Percentiles rank a stretch among this genome's conserved stretches.
Evolutionary conservation across 164 flowering plant genomes (phyloP).

Genomic region (Vitis labrusca): DNA sequence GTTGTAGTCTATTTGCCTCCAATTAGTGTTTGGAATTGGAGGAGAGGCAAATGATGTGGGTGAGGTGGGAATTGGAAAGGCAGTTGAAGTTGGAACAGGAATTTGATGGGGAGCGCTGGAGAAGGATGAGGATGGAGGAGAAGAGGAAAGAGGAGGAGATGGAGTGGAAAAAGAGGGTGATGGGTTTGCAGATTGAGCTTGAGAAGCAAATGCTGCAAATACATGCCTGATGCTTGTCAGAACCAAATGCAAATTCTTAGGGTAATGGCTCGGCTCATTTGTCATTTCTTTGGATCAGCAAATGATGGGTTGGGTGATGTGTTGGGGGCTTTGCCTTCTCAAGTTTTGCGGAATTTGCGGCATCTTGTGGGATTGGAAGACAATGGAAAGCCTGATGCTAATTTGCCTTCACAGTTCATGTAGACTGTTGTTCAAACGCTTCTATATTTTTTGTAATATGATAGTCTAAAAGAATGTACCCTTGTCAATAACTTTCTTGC

Average conservation of each 20-base stretch:
- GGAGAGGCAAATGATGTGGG: constrained; percentile 48
- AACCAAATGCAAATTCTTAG: constrained; percentile 83
- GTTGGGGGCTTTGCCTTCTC: constrained; percentile 53
- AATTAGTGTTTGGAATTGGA: constrained; percentile 35
- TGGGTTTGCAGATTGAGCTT: constrained; percentile 78
- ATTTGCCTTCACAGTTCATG: constrained; percentile 68
- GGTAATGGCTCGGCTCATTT: constrained; percentile 55
- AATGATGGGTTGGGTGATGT: constrained; percentile 64
- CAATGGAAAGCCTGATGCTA: constrained; percentile 56
- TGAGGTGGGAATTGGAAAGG: constrained; percentile 44
- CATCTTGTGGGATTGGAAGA: constrained; percentile 63
- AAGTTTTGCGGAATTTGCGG: constrained; percentile 62
- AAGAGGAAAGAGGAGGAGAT: constrained; percentile 84
- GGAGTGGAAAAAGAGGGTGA: constrained; percentile 82
- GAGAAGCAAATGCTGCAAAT: constrained; percentile 87
- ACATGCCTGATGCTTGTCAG: constrained; percentile 75
- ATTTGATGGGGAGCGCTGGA: constrained; percentile 48
- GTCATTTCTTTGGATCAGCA: constrained; percentile 67
- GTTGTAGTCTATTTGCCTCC: too few species aligned
- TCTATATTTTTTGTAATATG: background rate
- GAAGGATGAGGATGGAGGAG: constrained; percentile 71
- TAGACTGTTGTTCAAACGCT: constrained; percentile 20
- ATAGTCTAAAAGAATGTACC: too few species aligned
- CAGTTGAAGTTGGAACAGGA: constrained; percentile 50
- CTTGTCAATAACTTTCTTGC: too few species aligned